A percentile compares a stretch with the other conserved stretches of the same genome.
phyloP scores from a whole-genome alignment of 1,284 basidiomycete genomes.

The Xerocomus nothofagi region DNA sequence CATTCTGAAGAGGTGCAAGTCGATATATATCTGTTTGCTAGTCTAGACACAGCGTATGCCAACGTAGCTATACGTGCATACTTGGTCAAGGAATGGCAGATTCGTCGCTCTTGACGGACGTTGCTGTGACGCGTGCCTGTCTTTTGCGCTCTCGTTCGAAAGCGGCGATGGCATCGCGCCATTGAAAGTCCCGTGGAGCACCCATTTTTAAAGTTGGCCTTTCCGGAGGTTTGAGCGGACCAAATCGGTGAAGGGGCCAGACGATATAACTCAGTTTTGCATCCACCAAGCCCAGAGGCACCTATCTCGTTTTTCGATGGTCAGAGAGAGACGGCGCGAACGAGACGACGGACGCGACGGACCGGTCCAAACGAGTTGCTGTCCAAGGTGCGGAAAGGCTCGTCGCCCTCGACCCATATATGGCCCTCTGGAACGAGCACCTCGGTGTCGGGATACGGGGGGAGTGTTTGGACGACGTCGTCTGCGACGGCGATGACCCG shows the following conservation, averaged over 20 bases:
- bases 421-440: conserved; percentile 61
- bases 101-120: conserved; percentile 2
- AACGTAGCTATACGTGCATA: background rate
- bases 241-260: conserved; percentile 62
- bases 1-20: background rate
- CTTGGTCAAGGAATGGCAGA: background rate
- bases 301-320: conserved; percentile 35
- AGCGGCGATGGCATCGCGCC: conserved; percentile 46
- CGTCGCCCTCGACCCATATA: conserved; percentile 71
- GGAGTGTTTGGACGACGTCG: conserved; percentile 64
- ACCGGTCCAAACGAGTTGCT: conserved; percentile 76
- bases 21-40: background rate
- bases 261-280: conserved; percentile 59
- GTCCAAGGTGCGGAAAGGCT: conserved; percentile 52
- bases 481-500: conserved; percentile 66
- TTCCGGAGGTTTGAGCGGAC: conserved; percentile 38
- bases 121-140: conserved; percentile 41
- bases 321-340: background rate
- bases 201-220: conserved; percentile 20
- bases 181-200: conserved; percentile 37
- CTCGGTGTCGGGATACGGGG: conserved; percentile 64
- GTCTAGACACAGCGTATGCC: background rate
- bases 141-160: conserved; percentile 48
- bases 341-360: conserved; percentile 17
- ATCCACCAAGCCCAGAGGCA: conserved; percentile 62